A percentile compares a stretch with the other conserved stretches of the same genome.
These are phyloP conservation scores for Scleromitrula shiraiana DNA, from an alignment of 2,329 filamentous ascomycete genomes.

Conservation along the genomic window DNA sequence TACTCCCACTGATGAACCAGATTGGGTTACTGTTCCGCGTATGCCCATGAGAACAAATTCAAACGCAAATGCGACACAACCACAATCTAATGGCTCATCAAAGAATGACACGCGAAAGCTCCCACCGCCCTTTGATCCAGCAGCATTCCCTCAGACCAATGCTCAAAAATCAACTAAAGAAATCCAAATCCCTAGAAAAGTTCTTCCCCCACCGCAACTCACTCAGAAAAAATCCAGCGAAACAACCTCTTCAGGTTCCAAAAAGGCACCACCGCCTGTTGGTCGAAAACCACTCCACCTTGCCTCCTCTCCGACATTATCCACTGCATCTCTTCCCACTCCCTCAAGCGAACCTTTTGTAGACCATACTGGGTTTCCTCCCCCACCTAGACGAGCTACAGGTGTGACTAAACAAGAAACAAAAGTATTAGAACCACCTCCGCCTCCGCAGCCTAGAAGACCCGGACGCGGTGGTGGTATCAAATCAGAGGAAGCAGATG, in stretches of 20 bases:
- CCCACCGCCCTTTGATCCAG: constrained; percentile 24
- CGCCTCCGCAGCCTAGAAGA: constrained; percentile 24
- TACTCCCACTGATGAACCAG: constrained; percentile 61
- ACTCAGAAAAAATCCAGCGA: constrained; percentile 24
- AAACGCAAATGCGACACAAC: constrained; percentile 7
- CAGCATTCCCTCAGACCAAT: neutral
- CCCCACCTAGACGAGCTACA: constrained; percentile 20
- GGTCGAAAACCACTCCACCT: constrained; percentile 29
- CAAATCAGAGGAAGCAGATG: constrained; percentile 12
- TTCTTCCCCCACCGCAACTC: constrained; percentile 12
- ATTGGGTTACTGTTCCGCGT: constrained; percentile 66
- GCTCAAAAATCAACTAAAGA: constrained; percentile 10
- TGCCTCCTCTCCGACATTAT: constrained; percentile 18
- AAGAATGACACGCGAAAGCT: constrained; percentile 22
- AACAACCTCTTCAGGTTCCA: constrained; percentile 22
- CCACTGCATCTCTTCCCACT: constrained; percentile 13
- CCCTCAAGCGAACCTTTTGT: constrained; percentile 8
- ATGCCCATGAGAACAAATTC: constrained; percentile 10
- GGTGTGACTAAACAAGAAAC: constrained; percentile 10
- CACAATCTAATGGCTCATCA: constrained; percentile 14
- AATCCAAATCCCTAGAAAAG: constrained; percentile 7
- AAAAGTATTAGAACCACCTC: constrained; percentile 14
- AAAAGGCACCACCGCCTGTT: constrained; percentile 27
- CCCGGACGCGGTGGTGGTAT: neutral
- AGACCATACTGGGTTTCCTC: constrained; percentile 17